A percentile compares a stretch with the other conserved stretches of the same genome.
These are phyloP conservation scores for Aspergillus hortae DNA, from an alignment of 2,329 filamentous ascomycete genomes.

Conservation along the genomic window DNA sequence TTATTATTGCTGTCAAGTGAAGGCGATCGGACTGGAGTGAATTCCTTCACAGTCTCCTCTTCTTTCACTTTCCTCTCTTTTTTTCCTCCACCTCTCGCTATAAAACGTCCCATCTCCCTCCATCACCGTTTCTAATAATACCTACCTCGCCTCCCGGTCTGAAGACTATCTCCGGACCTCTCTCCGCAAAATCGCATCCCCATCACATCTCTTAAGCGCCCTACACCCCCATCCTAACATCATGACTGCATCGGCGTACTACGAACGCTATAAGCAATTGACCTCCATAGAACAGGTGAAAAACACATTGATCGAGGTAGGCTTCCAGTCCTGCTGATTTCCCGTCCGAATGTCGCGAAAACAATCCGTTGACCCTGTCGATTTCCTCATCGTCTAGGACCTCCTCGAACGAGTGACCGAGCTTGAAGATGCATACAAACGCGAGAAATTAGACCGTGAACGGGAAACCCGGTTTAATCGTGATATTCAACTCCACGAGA, in stretches of 20 bases:
- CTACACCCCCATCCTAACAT: slow-evolving; percentile 13
- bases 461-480: slow-evolving; percentile 47
- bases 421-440: slow-evolving; percentile 42
- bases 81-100: neutral
- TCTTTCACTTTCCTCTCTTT: neutral
- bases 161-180: neutral
- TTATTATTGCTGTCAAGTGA: neutral
- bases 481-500: slow-evolving; percentile 46
- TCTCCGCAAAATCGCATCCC: neutral
- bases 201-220: slow-evolving; percentile 1
- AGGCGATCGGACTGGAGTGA: neutral
- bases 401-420: slow-evolving; percentile 43
- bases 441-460: slow-evolving; percentile 46
- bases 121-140: neutral
- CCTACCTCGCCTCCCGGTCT: neutral
- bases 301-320: slow-evolving; percentile 48
- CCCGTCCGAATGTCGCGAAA: neutral
- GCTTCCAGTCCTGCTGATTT: slow-evolving; percentile 1
- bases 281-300: slow-evolving; percentile 44
- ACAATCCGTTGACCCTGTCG: slow-evolving; percentile 1
- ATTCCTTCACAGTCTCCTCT: neutral
- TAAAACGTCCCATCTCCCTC: neutral
- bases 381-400: slow-evolving; percentile 33
- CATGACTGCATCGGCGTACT: slow-evolving; percentile 32
- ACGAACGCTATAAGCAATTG: slow-evolving; percentile 44